These are phyloP conservation scores for Umbellularia californica DNA, from an alignment of 164 flowering plant species.

Conservation along the genomic window DNA sequence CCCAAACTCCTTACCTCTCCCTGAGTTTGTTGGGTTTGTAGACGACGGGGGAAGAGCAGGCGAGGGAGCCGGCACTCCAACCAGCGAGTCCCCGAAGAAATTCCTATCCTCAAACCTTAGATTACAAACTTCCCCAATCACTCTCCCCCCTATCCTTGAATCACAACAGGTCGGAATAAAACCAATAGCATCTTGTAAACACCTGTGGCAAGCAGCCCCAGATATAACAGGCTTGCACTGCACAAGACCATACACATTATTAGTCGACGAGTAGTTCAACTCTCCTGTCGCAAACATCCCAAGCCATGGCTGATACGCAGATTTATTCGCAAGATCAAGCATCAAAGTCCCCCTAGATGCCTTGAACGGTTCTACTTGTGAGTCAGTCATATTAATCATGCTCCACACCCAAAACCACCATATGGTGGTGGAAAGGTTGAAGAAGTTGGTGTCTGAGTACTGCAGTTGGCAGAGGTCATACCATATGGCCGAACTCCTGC, in stretches of 20 bases:
- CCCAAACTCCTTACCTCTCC: too few relatives aligned
- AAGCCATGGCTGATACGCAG: neutral
- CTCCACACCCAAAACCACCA: neutral
- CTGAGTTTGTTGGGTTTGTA: too few relatives aligned
- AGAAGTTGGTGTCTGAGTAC: constrained; percentile 8
- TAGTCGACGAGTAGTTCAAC: neutral
- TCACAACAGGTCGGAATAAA: neutral
- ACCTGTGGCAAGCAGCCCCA: neutral
- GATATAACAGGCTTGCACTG: neutral
- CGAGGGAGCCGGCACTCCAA: neutral
- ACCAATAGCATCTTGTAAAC: neutral
- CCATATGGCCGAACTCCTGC: constrained; percentile 12
- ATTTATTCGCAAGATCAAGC: neutral
- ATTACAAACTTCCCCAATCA: neutral
- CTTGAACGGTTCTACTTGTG: too few relatives aligned
- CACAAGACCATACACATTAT: neutral
- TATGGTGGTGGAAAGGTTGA: too few relatives aligned
- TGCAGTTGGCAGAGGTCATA: constrained; percentile 20
- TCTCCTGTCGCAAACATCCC: neutral
- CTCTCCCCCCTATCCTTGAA: neutral
- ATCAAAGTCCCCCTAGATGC: neutral
- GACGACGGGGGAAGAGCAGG: neutral
- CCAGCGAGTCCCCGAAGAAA: neutral
- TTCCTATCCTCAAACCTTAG: neutral
- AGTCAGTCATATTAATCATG: neutral